Base-by-base conservation (phyloP, 1,284 basidiomycete genomes). In the Malassezia equina region DNA sequence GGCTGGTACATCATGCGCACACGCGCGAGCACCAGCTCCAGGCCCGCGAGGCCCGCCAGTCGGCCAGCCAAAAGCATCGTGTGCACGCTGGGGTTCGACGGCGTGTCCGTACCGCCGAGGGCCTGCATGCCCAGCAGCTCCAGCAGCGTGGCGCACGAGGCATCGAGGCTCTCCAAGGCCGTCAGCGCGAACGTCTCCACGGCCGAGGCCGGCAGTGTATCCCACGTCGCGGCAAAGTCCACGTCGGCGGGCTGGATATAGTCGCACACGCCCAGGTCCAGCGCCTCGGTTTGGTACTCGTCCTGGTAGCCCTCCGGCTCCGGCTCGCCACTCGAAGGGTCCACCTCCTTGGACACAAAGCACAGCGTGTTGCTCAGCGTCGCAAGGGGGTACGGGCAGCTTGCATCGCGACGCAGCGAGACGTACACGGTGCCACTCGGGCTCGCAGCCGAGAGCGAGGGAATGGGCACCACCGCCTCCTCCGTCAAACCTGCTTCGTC, bases 251-350 rank as follows among this genome's bases (percentile, higher is more conserved):
- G 90, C 45, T 90, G 80, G 69, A 99, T 88, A 77, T 95, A 99
- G 77, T 90, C 88, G 27, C 85, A 84, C 4, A 88, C 89, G 53
- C 85, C 84, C 45, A 99, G 79, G 72, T 96, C 94, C 52, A 95
- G 82, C 63, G 96, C 94, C 76, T 96, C 93, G 39, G 95, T 80
- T 76, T 90, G 87, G 77, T 99, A 99, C 77, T 98, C 93, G 78
- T 98, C 94, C 73, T 90, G 87, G 77, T 98, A 99, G 7, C 94
- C 94, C 62, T 96, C 91, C 65, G 88, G 89, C 76, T 99, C 94
- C 12, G 94, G 93, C 75, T 90, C 86, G 49, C 91, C 91, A n/a
- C 86, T 93, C 24, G 85, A 80, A 13, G 94, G 94, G 76, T 99
- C 94, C 15, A 98, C 82, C 75, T 99, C 94, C 77, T 98, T 98